Evolutionary conservation across 805 yeast species (phyloP).

Genomic region (Starmerella vitae): DNA sequence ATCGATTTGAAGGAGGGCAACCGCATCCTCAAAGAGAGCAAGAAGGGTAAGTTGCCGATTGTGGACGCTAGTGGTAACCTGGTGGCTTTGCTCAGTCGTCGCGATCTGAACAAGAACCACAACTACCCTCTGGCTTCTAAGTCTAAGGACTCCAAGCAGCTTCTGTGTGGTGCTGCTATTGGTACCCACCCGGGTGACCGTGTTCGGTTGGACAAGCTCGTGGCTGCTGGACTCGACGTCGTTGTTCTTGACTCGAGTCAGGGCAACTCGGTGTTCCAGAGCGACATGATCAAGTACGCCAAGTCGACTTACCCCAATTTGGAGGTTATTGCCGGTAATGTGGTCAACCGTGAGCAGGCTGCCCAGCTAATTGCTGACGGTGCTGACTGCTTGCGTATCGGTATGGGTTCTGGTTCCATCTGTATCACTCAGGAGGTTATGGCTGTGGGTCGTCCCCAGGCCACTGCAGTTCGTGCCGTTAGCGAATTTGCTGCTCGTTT

Average conservation of each 20-base stretch:
- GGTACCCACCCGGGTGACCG: conserved; percentile 88
- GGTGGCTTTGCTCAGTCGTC: conserved; percentile 81
- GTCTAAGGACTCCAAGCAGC: conserved; percentile 83
- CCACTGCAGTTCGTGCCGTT: conserved; percentile 93
- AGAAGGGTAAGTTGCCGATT: conserved; percentile 95
- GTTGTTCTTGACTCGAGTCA: conserved; percentile 92
- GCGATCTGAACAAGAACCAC: conserved; percentile 93
- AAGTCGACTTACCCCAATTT: conserved; percentile 65
- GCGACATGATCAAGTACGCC: conserved; percentile 85
- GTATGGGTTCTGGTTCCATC: conserved; percentile 99
- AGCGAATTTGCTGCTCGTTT: conserved; percentile 86
- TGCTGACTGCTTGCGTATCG: conserved; percentile 95
- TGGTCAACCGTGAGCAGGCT: conserved; percentile 97
- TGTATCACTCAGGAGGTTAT: conserved; percentile 99
- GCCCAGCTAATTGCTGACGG: conserved; percentile 90
- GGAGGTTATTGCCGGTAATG: conserved; percentile 94
- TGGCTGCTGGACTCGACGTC: conserved; percentile 93
- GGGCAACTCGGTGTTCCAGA: conserved; percentile 93
- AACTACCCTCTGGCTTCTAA: conserved; percentile 90
- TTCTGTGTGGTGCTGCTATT: conserved; percentile 96
- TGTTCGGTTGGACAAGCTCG: conserved; percentile 69
- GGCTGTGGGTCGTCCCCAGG: conserved; percentile 99
- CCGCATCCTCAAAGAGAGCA: conserved; percentile 75
- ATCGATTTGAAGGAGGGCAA: conserved; percentile 76
- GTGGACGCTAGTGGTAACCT: conserved; percentile 64